phyloP scores from a whole-genome alignment of 1,139 yeast genomes.

The Zygosaccharomyces sapae region DNA sequence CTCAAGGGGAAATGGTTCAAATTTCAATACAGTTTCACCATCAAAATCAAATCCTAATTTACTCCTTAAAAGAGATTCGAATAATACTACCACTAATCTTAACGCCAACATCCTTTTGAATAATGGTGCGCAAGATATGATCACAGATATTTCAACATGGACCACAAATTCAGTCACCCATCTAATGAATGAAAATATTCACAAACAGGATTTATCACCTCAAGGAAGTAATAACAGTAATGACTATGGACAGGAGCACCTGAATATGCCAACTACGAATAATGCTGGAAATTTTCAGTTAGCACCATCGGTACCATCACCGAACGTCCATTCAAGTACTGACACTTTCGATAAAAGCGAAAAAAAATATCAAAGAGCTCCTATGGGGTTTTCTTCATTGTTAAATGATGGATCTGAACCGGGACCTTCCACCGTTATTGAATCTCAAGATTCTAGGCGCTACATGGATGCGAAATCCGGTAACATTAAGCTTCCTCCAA shows the following conservation, averaged over 20 bases:
- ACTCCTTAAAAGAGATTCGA: background rate
- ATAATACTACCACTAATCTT: slow-evolving; percentile 1
- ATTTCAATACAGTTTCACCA: background rate
- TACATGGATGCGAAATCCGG: background rate
- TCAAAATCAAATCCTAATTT: background rate
- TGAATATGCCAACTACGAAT: too few relatives aligned
- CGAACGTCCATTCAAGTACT: background rate
- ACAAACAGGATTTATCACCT: background rate
- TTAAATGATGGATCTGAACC: background rate
- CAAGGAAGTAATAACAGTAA: background rate
- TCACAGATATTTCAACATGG: slow-evolving; percentile 58
- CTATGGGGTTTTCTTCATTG: background rate
- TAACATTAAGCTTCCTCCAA: slow-evolving; percentile 4
- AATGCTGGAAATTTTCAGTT: too few relatives aligned
- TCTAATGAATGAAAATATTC: slow-evolving; percentile 17
- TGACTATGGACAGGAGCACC: too few relatives aligned
- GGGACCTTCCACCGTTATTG: background rate
- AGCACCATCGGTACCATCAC: background rate
- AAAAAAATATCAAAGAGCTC: background rate
- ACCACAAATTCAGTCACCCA: slow-evolving; percentile 37
- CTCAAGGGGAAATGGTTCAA: background rate
- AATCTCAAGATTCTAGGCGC: background rate
- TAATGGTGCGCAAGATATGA: slow-evolving; percentile 56
- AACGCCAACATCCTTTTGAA: slow-evolving; percentile 38
- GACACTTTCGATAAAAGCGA: background rate